Evolutionary conservation across 169 alveolate genomes (phyloP).

Genomic region (Plasmodium cynomolgi): DNA sequence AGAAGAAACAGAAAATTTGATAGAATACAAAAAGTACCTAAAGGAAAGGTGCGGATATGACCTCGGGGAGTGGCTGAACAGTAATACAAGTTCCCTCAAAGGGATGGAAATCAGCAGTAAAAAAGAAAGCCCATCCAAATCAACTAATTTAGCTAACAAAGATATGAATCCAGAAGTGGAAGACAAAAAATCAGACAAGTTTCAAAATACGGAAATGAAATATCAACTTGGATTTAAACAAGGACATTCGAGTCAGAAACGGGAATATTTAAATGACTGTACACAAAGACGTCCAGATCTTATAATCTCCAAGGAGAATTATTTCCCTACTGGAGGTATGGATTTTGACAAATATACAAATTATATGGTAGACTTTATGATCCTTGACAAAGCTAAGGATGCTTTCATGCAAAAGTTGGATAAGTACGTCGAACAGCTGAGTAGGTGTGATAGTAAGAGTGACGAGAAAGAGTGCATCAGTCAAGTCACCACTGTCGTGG

Average conservation of each 20-base stretch:
- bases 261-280: not conserved
- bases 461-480: constrained; percentile 30
- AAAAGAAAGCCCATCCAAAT: not conserved
- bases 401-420: constrained; percentile 19
- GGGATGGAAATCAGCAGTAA: not conserved
- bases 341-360: constrained; percentile 17
- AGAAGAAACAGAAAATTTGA: constrained; percentile 11
- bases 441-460: not conserved
- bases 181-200: not conserved
- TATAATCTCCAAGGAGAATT: not conserved
- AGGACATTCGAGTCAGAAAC: not conserved
- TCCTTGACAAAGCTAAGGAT: constrained; percentile 39
- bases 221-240: not conserved
- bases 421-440: constrained; percentile 7
- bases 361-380: constrained; percentile 24
- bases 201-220: not conserved
- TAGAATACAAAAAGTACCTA: constrained; percentile 53
- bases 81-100: not conserved
- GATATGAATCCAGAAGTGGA: not conserved
- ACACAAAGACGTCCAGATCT: not conserved
- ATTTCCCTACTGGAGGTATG: not conserved
- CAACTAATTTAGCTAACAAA: not conserved
- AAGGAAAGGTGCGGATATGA: constrained; percentile 69
- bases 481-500: not conserved
- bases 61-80: constrained; percentile 31